These are phyloP conservation scores for Kingdonia uniflora DNA, from an alignment of 164 flowering plant genomes.

Conservation along the genomic window DNA sequence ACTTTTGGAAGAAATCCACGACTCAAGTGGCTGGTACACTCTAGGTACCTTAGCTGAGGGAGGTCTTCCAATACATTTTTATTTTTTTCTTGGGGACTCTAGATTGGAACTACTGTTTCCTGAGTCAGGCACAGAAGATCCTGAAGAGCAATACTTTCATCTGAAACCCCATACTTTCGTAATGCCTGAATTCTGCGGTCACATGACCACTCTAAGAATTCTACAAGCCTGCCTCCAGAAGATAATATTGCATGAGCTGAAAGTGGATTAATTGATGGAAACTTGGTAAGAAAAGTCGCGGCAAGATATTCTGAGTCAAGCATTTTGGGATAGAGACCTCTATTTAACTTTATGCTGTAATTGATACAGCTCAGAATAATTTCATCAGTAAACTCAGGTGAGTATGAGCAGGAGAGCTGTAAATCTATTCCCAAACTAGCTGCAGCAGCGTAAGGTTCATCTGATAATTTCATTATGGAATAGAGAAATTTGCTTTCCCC, in stretches of 20 bases:
- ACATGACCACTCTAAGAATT: constrained; percentile 49
- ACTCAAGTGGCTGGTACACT: constrained; percentile 14
- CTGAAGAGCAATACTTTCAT: constrained; percentile 67
- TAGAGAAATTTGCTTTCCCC: constrained; percentile 60
- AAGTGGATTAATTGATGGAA: constrained; percentile 86
- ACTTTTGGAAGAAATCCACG: constrained; percentile 11
- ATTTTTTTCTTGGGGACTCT: constrained; percentile 32
- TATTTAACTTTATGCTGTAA: constrained; percentile 25
- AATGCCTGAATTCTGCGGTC: constrained; percentile 37
- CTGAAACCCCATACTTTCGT: constrained; percentile 49
- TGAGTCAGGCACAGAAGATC: constrained; percentile 63
- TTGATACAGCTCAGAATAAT: constrained; percentile 57
- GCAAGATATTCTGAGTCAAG: constrained; percentile 84
- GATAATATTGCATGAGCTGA: constrained; percentile 86
- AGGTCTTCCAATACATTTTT: constrained; percentile 18
- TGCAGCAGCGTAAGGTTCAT: constrained; percentile 88
- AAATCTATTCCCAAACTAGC: constrained; percentile 72
- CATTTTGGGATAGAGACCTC: constrained; percentile 50
- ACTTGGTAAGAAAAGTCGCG: constrained; percentile 77
- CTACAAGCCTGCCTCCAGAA: constrained; percentile 37
- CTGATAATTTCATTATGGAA: constrained; percentile 78
- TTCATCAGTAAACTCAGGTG: constrained; percentile 72
- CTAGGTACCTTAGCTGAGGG: constrained; percentile 17
- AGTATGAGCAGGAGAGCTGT: constrained; percentile 70
- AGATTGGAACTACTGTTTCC: constrained; percentile 25